Evolutionary conservation across 306 rosid genomes (phyloP).

Genomic region (Vigna radiata): DNA sequence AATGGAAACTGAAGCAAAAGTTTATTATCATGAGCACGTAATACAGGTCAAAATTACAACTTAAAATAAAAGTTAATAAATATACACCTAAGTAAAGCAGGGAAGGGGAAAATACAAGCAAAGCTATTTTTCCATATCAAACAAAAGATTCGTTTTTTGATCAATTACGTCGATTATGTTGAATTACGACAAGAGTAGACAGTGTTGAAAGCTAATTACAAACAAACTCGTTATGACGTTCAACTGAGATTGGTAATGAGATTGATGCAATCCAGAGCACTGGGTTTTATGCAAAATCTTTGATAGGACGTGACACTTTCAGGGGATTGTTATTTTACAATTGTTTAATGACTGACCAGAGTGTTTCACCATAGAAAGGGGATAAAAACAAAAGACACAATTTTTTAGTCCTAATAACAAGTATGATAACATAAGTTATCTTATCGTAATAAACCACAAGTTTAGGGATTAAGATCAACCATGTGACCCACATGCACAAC

Average conservation of each 20-base stretch:
- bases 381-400: not conserved
- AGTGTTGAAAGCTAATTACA: conserved; percentile 6
- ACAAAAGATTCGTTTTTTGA: conserved; percentile 34
- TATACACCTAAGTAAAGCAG: conserved; percentile 36
- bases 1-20: conserved; percentile 42
- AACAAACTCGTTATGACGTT: conserved; percentile 33
- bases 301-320: not conserved
- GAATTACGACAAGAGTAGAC: conserved; percentile 32
- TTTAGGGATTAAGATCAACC: conserved; percentile 43
- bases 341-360: conserved; percentile 29
- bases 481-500: conserved; percentile 50
- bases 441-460: conserved; percentile 26
- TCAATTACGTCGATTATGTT: conserved; percentile 29
- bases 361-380: conserved; percentile 14
- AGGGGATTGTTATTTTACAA: conserved; percentile 18
- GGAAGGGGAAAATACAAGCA: conserved; percentile 12
- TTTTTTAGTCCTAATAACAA: conserved; percentile 8
- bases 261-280: conserved; percentile 12
- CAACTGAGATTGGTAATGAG: conserved; percentile 7
- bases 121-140: conserved; percentile 39
- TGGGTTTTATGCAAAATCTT: conserved; percentile 18
- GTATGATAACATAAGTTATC: conserved; percentile 27
- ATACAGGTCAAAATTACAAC: conserved; percentile 51
- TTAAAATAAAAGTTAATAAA: conserved; percentile 31
- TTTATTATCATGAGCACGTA: conserved; percentile 37